Evolutionary conservation across 176 grass and related monocot genomes (phyloP).

Genomic region (Luzula sylvatica): DNA sequence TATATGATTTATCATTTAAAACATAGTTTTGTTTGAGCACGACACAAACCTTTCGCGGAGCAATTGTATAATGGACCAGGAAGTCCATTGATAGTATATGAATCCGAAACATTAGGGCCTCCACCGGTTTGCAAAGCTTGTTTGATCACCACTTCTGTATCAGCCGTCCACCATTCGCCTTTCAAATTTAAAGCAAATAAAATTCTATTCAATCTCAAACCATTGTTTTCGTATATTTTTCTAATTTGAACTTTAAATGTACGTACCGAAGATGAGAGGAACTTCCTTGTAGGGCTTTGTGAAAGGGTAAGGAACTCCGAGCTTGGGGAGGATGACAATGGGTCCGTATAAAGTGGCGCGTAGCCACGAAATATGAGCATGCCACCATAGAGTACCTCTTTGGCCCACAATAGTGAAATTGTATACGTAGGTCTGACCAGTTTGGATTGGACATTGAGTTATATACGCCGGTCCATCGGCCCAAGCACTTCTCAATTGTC

Average conservation of each 20-base stretch:
- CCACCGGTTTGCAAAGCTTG: constrained; percentile 42
- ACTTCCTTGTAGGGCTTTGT: constrained; percentile 40
- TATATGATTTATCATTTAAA: too few relatives aligned
- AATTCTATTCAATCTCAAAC: too few relatives aligned
- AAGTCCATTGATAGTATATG: constrained; percentile 58
- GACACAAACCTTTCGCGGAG: constrained; percentile 37
- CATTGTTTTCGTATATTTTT: too few relatives aligned
- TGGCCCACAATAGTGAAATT: constrained; percentile 39
- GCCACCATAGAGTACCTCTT: constrained; percentile 69
- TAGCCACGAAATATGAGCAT: constrained; percentile 58
- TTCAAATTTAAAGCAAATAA: too few relatives aligned
- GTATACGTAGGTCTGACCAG: constrained; percentile 52
- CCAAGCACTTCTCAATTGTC: constrained; percentile 67
- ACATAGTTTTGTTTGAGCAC: not conserved
- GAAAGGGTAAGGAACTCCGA: constrained; percentile 66
- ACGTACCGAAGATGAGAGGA: constrained; percentile 38
- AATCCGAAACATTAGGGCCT: constrained; percentile 49
- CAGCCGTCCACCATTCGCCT: constrained; percentile 67
- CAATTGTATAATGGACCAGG: constrained; percentile 48
- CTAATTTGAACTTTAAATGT: constrained; percentile 1
- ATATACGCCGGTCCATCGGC: constrained; percentile 63
- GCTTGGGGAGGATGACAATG: constrained; percentile 63
- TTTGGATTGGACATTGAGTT: constrained; percentile 77
- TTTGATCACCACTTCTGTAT: constrained; percentile 55
- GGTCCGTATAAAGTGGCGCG: constrained; percentile 53